phyloP scores from a whole-genome alignment of 2,329 filamentous ascomycete genomes.

The Colletotrichum costaricense region DNA sequence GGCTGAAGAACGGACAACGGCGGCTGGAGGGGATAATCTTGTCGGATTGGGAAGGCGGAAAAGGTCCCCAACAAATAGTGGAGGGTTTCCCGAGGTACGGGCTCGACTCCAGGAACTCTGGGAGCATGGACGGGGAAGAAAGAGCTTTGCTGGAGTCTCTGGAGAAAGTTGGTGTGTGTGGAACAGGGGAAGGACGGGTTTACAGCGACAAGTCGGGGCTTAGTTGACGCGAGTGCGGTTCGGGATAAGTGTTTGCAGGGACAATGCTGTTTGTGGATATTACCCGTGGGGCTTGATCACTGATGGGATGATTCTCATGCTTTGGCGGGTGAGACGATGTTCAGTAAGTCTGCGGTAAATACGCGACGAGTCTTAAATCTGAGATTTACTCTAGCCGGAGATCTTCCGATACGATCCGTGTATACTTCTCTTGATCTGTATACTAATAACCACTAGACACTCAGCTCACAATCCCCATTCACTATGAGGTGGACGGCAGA shows the following conservation, averaged over 20 bases:
- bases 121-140: not conserved
- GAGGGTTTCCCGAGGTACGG: conserved; percentile 14
- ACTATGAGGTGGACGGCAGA: not conserved
- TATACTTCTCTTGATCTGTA: not conserved
- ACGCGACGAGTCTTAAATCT: too few relatives aligned
- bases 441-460: not conserved
- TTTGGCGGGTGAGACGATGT: not conserved
- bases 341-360: too few relatives aligned
- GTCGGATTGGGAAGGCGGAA: conserved; percentile 36
- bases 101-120: not conserved
- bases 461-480: not conserved
- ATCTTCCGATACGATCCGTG: not conserved
- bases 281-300: not conserved
- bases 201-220: not conserved
- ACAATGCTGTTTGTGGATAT: not conserved
- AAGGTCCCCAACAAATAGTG: conserved; percentile 21
- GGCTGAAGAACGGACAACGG: not conserved
- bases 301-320: not conserved
- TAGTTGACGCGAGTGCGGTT: not conserved
- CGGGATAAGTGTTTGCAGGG: not conserved
- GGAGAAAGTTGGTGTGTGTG: not conserved
- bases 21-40: conserved; percentile 25
- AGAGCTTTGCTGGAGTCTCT: not conserved
- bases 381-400: not conserved
- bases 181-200: not conserved